These are phyloP conservation scores for Aspergillus proliferans DNA, from an alignment of 2,329 filamentous ascomycete genomes.

Conservation along the genomic window DNA sequence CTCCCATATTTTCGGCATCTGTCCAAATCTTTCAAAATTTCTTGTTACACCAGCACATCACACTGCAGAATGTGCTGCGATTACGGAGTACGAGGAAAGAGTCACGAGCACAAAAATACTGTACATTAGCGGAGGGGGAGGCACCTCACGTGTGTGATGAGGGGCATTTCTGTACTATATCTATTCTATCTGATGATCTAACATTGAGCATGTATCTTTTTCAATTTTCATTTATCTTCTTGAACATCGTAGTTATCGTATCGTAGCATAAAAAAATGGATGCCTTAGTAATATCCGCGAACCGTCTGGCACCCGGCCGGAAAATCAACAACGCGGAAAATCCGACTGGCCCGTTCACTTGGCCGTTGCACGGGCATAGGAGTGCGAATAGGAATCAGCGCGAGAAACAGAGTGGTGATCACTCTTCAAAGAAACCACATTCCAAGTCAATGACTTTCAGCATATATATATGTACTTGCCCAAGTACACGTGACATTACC, in stretches of 20 bases:
- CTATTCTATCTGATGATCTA: too few species aligned
- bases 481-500: not conserved
- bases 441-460: too few species aligned
- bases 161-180: not conserved
- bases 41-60: not conserved
- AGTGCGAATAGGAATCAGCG: not conserved
- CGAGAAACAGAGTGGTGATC: not conserved
- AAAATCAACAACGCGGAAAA: not conserved
- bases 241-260: too few species aligned
- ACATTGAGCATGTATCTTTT: not conserved
- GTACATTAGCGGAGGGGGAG: not conserved
- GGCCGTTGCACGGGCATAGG: not conserved
- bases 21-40: not conserved
- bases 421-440: not conserved
- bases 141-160: not conserved
- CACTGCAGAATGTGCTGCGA: not conserved
- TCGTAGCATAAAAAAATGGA: too few species aligned
- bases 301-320: not conserved
- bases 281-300: not conserved
- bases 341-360: not conserved
- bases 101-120: slow-evolving; percentile 1
- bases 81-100: not conserved
- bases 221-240: not conserved
- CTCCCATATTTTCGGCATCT: slow-evolving; percentile 12
- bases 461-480: too few species aligned